These are phyloP conservation scores for Lepidium campestre DNA, from an alignment of 441 rosid genomes.

Conservation along the genomic window DNA sequence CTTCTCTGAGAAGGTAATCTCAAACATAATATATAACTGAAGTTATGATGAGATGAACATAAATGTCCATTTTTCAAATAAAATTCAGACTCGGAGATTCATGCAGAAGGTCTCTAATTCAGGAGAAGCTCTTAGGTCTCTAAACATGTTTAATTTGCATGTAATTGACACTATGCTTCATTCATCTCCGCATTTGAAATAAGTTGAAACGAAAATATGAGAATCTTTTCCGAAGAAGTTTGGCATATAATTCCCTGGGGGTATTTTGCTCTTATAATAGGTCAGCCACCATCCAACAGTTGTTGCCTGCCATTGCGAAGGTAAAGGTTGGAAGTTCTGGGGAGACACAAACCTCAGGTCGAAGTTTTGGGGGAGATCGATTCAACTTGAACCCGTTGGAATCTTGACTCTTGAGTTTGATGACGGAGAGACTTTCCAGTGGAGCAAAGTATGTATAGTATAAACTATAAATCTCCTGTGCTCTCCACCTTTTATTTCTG, in stretches of 20 bases:
- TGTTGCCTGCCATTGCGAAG: slow-evolving; percentile 95
- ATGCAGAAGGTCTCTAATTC: background rate
- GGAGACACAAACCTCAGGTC: slow-evolving; percentile 85
- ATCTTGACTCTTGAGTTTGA: slow-evolving; percentile 80
- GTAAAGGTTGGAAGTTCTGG: slow-evolving; percentile 97
- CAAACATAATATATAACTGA: background rate
- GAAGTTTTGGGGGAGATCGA: slow-evolving; percentile 99
- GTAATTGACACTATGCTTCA: background rate
- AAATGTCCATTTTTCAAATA: background rate
- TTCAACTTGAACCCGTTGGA: slow-evolving; percentile 94
- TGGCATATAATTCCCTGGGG: background rate
- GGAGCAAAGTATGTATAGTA: slow-evolving; percentile 71
- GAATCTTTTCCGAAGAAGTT: background rate
- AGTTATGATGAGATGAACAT: background rate
- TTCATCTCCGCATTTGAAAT: background rate
- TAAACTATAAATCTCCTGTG: background rate
- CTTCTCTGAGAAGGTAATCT: slow-evolving; percentile 88
- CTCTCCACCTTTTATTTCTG: background rate
- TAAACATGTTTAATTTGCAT: background rate
- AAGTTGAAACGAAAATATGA: background rate
- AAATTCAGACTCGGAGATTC: background rate
- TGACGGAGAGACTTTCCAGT: slow-evolving; percentile 89
- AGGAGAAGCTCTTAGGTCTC: background rate
- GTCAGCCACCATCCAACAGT: slow-evolving; percentile 98
- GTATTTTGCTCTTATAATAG: slow-evolving; percentile 41